Base-by-base conservation (phyloP, 2,329 filamentous ascomycete species). In the Trichoderma endophyticum region DNA sequence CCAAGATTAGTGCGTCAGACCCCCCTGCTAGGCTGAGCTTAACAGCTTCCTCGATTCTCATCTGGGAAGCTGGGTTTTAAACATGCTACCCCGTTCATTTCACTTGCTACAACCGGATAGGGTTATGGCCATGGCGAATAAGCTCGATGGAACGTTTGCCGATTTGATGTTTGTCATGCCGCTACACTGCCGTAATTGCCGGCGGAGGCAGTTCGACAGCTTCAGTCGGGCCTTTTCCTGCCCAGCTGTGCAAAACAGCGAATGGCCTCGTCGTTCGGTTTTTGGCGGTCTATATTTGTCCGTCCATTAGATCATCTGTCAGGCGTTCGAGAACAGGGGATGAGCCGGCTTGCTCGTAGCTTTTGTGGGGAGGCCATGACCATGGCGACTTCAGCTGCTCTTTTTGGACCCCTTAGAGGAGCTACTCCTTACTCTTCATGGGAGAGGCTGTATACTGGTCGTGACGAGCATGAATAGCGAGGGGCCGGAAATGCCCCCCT, bases 21-120 rank as follows among this genome's bases (percentile, higher is more conserved):
- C 34, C 54, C 34, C 66, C 56, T 60, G 66, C 56, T 69, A 69
- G 66, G 26, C 66, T 15, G 56, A 48, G 36, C 54, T 69, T 69
- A 69, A 69, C 54, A 60, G 34, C 51, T 36, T 39, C 30, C 56
- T 69, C 66, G 66, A 69, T 30, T 69, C 66, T 69, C 66, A 69
- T 69, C 66, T 61, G 57, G 66, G 66, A 69, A 69, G 66, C 66
- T 69, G 57, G 36, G 60, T 61, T 28, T 60, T 51, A n/a, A 34
- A 69, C 21, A 34, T 57, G 21, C 36, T 21, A 34, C 66, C 66
- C 66, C 66, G 36, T 69, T 69, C 57, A 69, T 61, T 61, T 69
- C 56, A 69, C 66, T 69, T 69, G 66, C 66, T 61, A 48, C 54
- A 69, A 61, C 36, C 18, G 66, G 66, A 69, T 51, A 69, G 34